Base-by-base conservation (phyloP, 306 rosid species). In the Mucuna pruriens region DNA sequence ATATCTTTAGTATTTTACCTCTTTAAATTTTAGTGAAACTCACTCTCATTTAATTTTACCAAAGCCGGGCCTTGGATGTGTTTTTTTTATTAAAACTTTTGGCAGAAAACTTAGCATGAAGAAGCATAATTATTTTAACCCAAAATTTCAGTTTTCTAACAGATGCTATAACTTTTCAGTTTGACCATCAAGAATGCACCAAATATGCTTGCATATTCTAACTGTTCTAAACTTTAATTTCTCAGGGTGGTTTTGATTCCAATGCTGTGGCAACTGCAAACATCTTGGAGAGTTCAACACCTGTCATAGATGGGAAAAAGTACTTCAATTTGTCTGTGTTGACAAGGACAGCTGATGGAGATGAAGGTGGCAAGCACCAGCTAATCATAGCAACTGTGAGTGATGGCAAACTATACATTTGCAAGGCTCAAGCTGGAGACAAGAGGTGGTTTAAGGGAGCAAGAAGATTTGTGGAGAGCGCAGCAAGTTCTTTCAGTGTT, bases 391-490 rank as follows among this genome's bases (percentile, higher is more conserved):
- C 98, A 68, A 64, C 95, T 6, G 95, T 95, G 51, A 95, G 89
- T 34, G 92, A 80, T 26, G 98, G 98, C 1, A 95, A 92, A 84
- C 92, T 95, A 44, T 95, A 91, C 92, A 87, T 95, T 54, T 91
- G 94, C 91, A 95, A 95, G 87, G 98, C 97, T 31, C 98, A 95
- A 88, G 98, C 98, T 23, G 98, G 98, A 29, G 98, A 95, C 94
- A 95, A 95, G 94, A 88, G 98, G 94, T 95, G 98, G 98, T 95
- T 95, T 66, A 95, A 95, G 89, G 98, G 98, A 60, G 97, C 97
- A 54, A 92, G 90, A 85, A 92, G 58, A 85, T 95, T 69, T 66
- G 97, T 95, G 51, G 98, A 95, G 87, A 89, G 74, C 85, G 33
- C 95, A 58, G 88, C 92, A 44, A 40, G 49, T 82, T 95, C 98